Evolutionary conservation across 805 yeast species (phyloP).

Genomic region (Lipomyces mesembrius): DNA sequence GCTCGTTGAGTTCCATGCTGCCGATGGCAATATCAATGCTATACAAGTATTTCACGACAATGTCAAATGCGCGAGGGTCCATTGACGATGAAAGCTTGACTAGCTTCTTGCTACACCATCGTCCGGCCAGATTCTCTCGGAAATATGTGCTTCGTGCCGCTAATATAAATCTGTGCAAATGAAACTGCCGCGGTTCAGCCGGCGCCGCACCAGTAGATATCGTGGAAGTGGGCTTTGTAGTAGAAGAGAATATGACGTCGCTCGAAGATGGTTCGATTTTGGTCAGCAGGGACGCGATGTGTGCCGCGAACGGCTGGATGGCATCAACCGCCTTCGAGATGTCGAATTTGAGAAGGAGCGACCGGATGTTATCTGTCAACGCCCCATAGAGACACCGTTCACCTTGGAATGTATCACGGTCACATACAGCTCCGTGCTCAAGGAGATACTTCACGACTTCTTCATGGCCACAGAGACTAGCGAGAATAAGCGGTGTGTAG

Average conservation of each 20-base stretch:
- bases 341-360: slow-evolving; percentile 61
- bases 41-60: slow-evolving; percentile 47
- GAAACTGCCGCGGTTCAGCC: slow-evolving; percentile 19
- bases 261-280: slow-evolving; percentile 38
- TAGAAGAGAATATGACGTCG: slow-evolving; percentile 41
- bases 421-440: slow-evolving; percentile 74
- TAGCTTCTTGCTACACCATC: slow-evolving; percentile 41
- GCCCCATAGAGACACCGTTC: slow-evolving; percentile 81
- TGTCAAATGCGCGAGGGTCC: slow-evolving; percentile 41
- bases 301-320: slow-evolving; percentile 74
- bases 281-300: slow-evolving; percentile 56
- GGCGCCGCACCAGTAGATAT: not conserved
- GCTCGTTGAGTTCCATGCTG: slow-evolving; percentile 38
- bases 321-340: slow-evolving; percentile 70
- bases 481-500: slow-evolving; percentile 70
- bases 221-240: not conserved
- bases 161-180: slow-evolving; percentile 41
- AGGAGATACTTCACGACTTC: slow-evolving; percentile 62
- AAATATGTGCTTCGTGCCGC: slow-evolving; percentile 45
- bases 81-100: slow-evolving; percentile 39
- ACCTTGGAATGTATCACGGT: slow-evolving; percentile 81
- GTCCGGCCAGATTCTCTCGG: slow-evolving; percentile 36
- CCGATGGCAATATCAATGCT: slow-evolving; percentile 49
- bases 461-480: slow-evolving; percentile 36
- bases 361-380: slow-evolving; percentile 65